Conservation (phyloP, 306 rosid genomes). For the Cucurbita argyrosperma region DNA sequence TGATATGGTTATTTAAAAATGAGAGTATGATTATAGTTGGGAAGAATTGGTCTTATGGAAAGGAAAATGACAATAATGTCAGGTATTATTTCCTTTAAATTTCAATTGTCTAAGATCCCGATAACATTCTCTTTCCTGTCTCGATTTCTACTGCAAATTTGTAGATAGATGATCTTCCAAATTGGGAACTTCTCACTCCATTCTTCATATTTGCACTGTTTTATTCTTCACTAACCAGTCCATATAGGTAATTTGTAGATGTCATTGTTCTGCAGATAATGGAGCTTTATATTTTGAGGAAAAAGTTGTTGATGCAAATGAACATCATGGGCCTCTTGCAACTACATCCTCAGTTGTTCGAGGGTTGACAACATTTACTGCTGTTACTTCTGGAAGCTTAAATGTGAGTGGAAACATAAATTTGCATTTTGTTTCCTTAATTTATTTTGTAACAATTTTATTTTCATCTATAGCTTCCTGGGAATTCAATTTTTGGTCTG, state of each 20-base stretch:
- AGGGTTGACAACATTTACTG: constrained; percentile 62
- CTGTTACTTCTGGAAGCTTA: constrained; percentile 52
- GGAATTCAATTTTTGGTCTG: constrained; percentile 70
- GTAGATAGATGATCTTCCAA: background rate
- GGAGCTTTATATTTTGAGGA: constrained; percentile 82
- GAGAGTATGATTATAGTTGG: background rate
- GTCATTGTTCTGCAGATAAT: constrained; percentile 43
- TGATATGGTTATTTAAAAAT: background rate
- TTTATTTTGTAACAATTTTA: constrained; percentile 15
- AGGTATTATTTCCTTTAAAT: background rate
- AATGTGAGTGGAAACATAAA: constrained; percentile 35
- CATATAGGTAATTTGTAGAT: constrained; percentile 10
- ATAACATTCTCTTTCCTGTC: background rate
- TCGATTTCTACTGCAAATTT: background rate
- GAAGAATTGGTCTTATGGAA: background rate
- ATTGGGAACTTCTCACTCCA: background rate
- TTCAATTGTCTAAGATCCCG: background rate
- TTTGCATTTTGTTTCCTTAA: background rate
- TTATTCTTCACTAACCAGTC: background rate
- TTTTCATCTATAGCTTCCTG: constrained; percentile 57
- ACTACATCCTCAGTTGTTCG: constrained; percentile 86
- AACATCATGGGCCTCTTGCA: constrained; percentile 63
- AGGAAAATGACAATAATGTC: background rate
- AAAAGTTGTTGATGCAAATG: constrained; percentile 52
- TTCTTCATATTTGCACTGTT: background rate